Evolutionary conservation across 164 flowering plant genomes (phyloP).

Genomic region (Paratinospora sagittata): DNA sequence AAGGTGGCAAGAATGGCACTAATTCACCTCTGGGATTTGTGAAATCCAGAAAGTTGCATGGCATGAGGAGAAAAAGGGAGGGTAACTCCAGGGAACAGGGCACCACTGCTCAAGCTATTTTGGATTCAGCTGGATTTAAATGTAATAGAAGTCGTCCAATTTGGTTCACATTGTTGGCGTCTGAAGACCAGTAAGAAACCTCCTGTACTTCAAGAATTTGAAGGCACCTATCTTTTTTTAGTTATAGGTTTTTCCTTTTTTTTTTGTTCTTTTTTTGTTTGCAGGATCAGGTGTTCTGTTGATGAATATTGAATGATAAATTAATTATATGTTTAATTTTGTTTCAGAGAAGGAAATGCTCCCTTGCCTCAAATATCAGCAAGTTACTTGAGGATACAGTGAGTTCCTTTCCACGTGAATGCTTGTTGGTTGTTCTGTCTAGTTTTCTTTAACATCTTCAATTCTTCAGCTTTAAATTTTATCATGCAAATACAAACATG

Average conservation of each 20-base stretch:
- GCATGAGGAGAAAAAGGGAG: conserved; percentile 36
- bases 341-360: conserved; percentile 56
- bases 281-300: background rate
- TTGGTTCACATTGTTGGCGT: conserved; percentile 84
- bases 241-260: background rate
- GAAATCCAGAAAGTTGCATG: conserved; percentile 55
- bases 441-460: too few species aligned
- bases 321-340: conserved; percentile 6
- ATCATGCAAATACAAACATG: too few species aligned
- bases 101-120: conserved; percentile 41
- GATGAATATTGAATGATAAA: background rate
- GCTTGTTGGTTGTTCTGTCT: too few species aligned
- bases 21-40: conserved; percentile 30
- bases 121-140: conserved; percentile 43
- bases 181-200: conserved; percentile 69
- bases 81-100: conserved; percentile 27
- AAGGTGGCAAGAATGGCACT: conserved; percentile 37
- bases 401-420: conserved; percentile 27
- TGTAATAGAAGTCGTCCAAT: conserved; percentile 48
- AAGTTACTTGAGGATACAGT: conserved; percentile 49
- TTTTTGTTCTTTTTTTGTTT: background rate
- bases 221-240: background rate
- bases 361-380: conserved; percentile 50
- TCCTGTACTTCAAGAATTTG: background rate
- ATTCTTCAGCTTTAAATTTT: too few species aligned